These are phyloP conservation scores for Buxus sempervirens DNA, from an alignment of 164 flowering plant genomes.

Conservation along the genomic window DNA sequence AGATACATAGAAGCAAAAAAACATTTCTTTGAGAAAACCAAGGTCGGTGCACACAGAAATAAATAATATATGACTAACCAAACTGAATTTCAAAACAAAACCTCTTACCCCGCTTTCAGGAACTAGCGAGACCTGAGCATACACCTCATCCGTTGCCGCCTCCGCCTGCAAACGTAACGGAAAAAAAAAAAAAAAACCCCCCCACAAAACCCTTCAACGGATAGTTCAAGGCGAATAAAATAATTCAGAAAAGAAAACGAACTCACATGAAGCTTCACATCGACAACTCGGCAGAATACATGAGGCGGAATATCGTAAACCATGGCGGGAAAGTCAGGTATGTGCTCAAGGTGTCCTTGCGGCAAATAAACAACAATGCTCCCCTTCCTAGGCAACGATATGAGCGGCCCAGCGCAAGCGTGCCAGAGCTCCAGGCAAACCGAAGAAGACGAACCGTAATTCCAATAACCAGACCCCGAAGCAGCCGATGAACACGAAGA, in stretches of 20 bases:
- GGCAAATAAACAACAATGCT: slow-evolving; percentile 81
- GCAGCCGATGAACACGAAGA: slow-evolving; percentile 30
- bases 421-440: slow-evolving; percentile 97
- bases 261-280: slow-evolving; percentile 84
- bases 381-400: slow-evolving; percentile 81
- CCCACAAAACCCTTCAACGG: not conserved
- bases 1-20: too few species aligned
- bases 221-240: not conserved
- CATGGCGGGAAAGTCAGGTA: slow-evolving; percentile 31
- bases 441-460: slow-evolving; percentile 20
- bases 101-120: slow-evolving; percentile 66
- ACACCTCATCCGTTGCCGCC: slow-evolving; percentile 76
- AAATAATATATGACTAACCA: too few species aligned
- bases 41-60: too few species aligned
- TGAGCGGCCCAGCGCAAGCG: slow-evolving; percentile 92
- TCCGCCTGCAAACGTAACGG: slow-evolving; percentile 56
- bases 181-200: not conserved
- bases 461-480: slow-evolving; percentile 16
- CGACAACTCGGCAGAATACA: slow-evolving; percentile 80
- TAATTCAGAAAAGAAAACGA: not conserved
- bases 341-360: slow-evolving; percentile 86
- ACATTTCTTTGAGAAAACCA: too few species aligned
- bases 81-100: not conserved
- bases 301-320: slow-evolving; percentile 67
- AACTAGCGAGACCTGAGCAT: slow-evolving; percentile 76